Evolutionary conservation across 495 filamentous ascomycete genomes (phyloP).

Genomic region (Alectoria sarmentosa): DNA sequence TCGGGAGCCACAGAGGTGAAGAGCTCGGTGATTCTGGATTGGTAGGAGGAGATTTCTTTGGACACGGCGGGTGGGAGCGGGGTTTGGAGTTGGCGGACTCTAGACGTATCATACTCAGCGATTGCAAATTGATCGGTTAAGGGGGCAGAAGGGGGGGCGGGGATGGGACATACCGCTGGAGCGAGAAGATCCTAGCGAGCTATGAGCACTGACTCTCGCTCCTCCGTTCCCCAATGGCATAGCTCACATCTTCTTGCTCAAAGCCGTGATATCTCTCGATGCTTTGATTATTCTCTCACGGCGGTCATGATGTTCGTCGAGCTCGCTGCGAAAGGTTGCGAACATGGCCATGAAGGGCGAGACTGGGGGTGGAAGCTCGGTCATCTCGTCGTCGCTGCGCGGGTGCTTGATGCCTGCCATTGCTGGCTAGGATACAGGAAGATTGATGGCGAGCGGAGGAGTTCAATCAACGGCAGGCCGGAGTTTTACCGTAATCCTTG

Average conservation of each 20-base stretch:
- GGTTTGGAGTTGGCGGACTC: slow-evolving; percentile 55
- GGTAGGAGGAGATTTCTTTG: slow-evolving; percentile 55
- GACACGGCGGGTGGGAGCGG: slow-evolving; percentile 58
- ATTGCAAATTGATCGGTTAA: no score
- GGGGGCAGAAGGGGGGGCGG: no score
- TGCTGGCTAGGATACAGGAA: not conserved
- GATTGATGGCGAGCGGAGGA: not conserved
- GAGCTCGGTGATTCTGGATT: slow-evolving; percentile 58
- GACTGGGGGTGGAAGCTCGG: slow-evolving; percentile 3
- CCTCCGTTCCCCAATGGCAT: slow-evolving; percentile 1
- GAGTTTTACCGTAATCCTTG: not conserved
- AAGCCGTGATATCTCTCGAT: slow-evolving; percentile 81
- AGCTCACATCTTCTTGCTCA: slow-evolving; percentile 91
- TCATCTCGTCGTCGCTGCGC: slow-evolving; percentile 27
- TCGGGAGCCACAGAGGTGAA: slow-evolving; percentile 64
- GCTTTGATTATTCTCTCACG: slow-evolving; percentile 84
- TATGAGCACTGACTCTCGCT: slow-evolving; percentile 11
- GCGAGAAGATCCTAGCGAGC: slow-evolving; percentile 69
- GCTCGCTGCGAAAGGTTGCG: slow-evolving; percentile 71
- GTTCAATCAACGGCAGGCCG: no score
- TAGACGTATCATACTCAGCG: slow-evolving; percentile 26
- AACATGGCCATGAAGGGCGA: slow-evolving; percentile 63
- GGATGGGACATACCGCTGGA: slow-evolving; percentile 62
- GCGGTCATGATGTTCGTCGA: slow-evolving; percentile 92
- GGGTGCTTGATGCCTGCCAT: slow-evolving; percentile 47